Conservation (phyloP, 345 rosid genomes). For the Murraya paniculata region DNA sequence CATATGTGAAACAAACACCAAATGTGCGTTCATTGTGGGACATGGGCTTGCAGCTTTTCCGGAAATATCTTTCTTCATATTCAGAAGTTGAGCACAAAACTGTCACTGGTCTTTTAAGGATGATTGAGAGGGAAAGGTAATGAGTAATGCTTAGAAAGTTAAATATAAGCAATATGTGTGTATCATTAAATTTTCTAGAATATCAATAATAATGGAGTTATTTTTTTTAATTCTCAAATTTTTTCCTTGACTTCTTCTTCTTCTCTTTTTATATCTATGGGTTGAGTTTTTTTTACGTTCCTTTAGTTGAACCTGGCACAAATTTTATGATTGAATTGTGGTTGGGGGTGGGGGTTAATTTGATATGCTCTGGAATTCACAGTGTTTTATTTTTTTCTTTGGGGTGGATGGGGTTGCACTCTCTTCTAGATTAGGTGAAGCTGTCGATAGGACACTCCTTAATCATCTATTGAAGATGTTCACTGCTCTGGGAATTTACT, state of each 20-base stretch:
- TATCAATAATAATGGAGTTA: neutral
- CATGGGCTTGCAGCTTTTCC: constrained; percentile 96
- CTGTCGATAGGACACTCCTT: constrained; percentile 83
- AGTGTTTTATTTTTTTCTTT: neutral
- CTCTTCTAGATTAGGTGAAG: constrained; percentile 75
- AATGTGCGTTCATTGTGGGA: constrained; percentile 90
- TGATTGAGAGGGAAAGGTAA: constrained; percentile 97
- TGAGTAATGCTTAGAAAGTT: constrained; percentile 40
- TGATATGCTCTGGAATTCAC: neutral
- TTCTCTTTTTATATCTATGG: neutral
- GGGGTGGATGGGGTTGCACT: constrained; percentile 20
- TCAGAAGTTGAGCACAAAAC: constrained; percentile 94
- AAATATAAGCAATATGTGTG: neutral
- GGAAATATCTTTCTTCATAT: constrained; percentile 77
- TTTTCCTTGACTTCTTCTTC: neutral
- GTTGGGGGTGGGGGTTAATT: neutral
- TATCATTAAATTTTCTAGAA: neutral
- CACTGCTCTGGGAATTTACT: constrained; percentile 90
- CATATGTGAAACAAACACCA: constrained; percentile 85
- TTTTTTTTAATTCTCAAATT: neutral
- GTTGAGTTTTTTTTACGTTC: neutral
- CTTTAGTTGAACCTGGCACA: neutral
- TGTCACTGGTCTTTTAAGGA: constrained; percentile 85
- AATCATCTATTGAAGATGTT: constrained; percentile 98
- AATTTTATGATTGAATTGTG: neutral